Evolutionary conservation across 202 grass and related monocot genomes (phyloP), one percentile per base, ranked within the genome.

Genomic region (Digitaria exilis): DNA sequence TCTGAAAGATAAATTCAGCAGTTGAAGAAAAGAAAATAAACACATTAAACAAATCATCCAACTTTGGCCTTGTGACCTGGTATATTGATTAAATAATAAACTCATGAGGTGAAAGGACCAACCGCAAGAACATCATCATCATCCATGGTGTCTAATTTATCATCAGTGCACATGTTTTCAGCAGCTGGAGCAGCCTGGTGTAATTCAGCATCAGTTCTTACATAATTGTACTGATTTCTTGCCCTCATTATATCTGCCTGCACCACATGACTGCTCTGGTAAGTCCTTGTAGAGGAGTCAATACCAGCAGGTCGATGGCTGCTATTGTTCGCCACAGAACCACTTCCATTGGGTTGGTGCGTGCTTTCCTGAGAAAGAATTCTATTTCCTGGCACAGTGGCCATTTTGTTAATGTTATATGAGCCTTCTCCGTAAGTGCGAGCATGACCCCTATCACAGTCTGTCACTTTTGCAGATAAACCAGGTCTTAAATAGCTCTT

Each of bases 401-500:
- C 49, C 62, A 56, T 50, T 65, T 65, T 96, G 29, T 85, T 87
- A 34, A 65, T 28, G 72, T 79, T 82, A 76, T 79, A 72, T 72
- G 89, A 78, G 41, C 65, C 70, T 67, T 31, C 75, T 79, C 62
- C 69, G n/a, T 52, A 69, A 80, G 50, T 62, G n/a, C 15, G n/a
- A 73, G 71, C 19, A 86, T 59, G 46, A 58, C 49, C 54, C 57
- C 49, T 76, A 32, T 54, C 79, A 74, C 63, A 65, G 14, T 82
- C 65, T 81, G 84, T 85, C 66, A 78, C 65, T 54, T 85, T 85
- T 83, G 85, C 77, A 64, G 96, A 86, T 86, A 96, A 80, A 87
- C 93, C 96, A 89, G 93, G 96, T 64, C 89, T 98, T 89, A 96
- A 81, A 89, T 98, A 96, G 70, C 68, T 95, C 77, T 84, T 95